Percentiles rank a stretch among this genome's conserved stretches.
Evolutionary conservation across 2,329 filamentous ascomycete genomes (phyloP).

Genomic region (Aureobasidium sp.): DNA sequence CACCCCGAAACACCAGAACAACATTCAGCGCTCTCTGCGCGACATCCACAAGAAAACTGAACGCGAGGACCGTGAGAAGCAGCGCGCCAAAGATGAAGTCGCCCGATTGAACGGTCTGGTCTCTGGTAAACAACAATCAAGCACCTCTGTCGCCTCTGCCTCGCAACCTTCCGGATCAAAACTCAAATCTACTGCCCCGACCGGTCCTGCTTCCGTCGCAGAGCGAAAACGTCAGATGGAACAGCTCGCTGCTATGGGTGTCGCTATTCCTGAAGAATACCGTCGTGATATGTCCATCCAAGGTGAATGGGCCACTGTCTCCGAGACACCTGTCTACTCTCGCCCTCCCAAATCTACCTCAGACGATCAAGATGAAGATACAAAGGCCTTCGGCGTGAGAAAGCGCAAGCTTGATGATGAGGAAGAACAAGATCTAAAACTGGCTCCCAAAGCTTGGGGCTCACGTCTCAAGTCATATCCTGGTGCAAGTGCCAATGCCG

Average conservation of each 20-base stretch:
- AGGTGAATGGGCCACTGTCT: slow-evolving; percentile 76
- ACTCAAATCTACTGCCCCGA: slow-evolving; percentile 25
- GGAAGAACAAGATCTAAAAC: slow-evolving; percentile 53
- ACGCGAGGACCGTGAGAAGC: slow-evolving; percentile 70
- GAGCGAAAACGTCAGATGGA: slow-evolving; percentile 78
- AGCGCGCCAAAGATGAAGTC: slow-evolving; percentile 75
- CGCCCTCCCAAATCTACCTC: slow-evolving; percentile 29
- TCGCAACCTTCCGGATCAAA: slow-evolving; percentile 30
- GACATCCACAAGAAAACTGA: slow-evolving; percentile 83
- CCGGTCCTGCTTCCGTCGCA: slow-evolving; percentile 45
- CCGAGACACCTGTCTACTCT: slow-evolving; percentile 35
- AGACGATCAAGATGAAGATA: slow-evolving; percentile 35
- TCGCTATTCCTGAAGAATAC: slow-evolving; percentile 73
- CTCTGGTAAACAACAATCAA: slow-evolving; percentile 33
- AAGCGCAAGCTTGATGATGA: slow-evolving; percentile 58
- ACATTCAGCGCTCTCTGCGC: slow-evolving; percentile 85
- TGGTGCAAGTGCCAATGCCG: slow-evolving; percentile 37
- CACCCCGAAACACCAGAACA: slow-evolving; percentile 34
- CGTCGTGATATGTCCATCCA: slow-evolving; percentile 77
- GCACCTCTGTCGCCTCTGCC: slow-evolving; percentile 22
- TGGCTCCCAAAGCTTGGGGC: slow-evolving; percentile 37
- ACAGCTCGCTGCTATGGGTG: slow-evolving; percentile 80
- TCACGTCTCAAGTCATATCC: slow-evolving; percentile 40
- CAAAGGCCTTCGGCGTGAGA: slow-evolving; percentile 48
- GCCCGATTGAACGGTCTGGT: slow-evolving; percentile 77